Conservation (phyloP, 805 yeast species). For the Cyberlindnera misumaiensis region DNA sequence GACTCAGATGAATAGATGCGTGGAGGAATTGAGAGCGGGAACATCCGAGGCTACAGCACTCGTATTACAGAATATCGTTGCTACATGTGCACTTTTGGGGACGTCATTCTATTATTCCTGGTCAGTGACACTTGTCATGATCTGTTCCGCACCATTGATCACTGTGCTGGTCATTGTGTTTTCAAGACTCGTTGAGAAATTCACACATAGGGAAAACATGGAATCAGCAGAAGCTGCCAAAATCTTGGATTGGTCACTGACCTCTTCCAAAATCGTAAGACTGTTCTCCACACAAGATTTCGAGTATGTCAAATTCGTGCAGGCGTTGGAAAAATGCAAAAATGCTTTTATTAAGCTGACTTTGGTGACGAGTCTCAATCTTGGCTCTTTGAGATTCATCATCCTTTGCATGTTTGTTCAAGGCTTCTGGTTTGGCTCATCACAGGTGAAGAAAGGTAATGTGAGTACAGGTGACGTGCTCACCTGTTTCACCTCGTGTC, state of each 20-base stretch:
- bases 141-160: constrained; percentile 70
- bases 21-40: constrained; percentile 67
- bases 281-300: constrained; percentile 45
- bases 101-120: constrained; percentile 76
- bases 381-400: constrained; percentile 48
- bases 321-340: constrained; percentile 26
- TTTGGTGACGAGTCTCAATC: constrained; percentile 46
- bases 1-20: constrained; percentile 60
- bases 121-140: constrained; percentile 74
- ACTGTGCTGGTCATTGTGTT: constrained; percentile 39
- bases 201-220: constrained; percentile 50
- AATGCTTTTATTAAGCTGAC: constrained; percentile 36
- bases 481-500: constrained; percentile 78
- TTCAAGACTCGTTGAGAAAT: constrained; percentile 43
- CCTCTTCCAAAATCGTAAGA: constrained; percentile 53
- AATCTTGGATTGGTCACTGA: constrained; percentile 63
- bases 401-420: constrained; percentile 77
- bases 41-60: constrained; percentile 61
- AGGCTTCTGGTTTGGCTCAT: constrained; percentile 87
- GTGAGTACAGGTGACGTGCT: constrained; percentile 58
- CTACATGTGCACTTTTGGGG: constrained; percentile 47
- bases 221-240: constrained; percentile 50
- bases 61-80: constrained; percentile 44
- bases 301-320: constrained; percentile 43
- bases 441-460: constrained; percentile 46